Percentiles rank a stretch among this genome's conserved stretches.
phyloP scores from a whole-genome alignment of 2,329 filamentous ascomycete species.

The Mariannaea elegans region DNA sequence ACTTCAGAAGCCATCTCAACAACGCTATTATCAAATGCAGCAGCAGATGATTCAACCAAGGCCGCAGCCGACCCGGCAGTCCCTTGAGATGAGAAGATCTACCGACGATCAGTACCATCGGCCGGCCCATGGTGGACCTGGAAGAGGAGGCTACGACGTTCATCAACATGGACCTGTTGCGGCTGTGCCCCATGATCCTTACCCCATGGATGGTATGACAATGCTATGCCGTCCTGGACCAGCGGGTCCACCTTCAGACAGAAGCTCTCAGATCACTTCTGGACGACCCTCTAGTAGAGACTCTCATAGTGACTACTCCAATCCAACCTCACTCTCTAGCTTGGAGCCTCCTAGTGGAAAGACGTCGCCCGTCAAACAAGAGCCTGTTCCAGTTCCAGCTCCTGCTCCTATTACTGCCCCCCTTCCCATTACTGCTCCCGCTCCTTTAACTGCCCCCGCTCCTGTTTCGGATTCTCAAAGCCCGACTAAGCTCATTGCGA shows the following conservation, averaged over 20 bases:
- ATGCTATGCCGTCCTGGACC: slow-evolving; percentile 89
- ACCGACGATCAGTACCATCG: slow-evolving; percentile 38
- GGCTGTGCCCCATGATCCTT: slow-evolving; percentile 87
- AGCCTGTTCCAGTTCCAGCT: slow-evolving; percentile 40
- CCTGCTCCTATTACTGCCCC: slow-evolving; percentile 1
- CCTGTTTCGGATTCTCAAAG: slow-evolving; percentile 42
- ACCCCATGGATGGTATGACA: slow-evolving; percentile 95
- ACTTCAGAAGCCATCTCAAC: slow-evolving; percentile 28
- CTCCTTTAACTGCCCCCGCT: not conserved
- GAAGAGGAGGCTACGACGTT: slow-evolving; percentile 49
- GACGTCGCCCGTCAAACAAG: slow-evolving; percentile 77
- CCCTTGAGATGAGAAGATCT: slow-evolving; percentile 35
- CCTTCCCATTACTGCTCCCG: not conserved
- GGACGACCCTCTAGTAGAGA: slow-evolving; percentile 84
- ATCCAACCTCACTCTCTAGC: slow-evolving; percentile 88
- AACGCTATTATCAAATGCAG: slow-evolving; percentile 17
- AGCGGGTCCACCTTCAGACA: slow-evolving; percentile 70
- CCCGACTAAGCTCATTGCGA: slow-evolving; percentile 72
- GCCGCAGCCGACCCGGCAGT: slow-evolving; percentile 30
- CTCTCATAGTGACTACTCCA: slow-evolving; percentile 90
- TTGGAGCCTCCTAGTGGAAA: slow-evolving; percentile 80
- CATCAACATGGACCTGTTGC: slow-evolving; percentile 70
- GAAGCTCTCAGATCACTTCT: slow-evolving; percentile 60
- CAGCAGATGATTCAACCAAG: slow-evolving; percentile 24
- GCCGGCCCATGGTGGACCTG: slow-evolving; percentile 30